Conservation (phyloP, 1,284 basidiomycete genomes). For the Sphagnurus paluster region DNA sequence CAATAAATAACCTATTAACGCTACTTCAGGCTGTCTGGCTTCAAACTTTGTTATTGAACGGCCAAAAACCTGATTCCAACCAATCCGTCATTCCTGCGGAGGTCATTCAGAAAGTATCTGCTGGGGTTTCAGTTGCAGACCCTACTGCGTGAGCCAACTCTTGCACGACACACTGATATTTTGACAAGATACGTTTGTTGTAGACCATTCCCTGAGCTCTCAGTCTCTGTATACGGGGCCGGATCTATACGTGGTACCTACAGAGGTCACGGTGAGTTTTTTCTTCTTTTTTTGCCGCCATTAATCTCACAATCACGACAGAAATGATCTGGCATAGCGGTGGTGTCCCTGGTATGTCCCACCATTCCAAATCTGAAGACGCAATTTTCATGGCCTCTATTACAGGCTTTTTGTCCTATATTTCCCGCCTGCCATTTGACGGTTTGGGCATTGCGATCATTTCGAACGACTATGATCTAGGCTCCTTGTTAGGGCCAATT, state of each 20-base stretch:
- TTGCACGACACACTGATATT: neutral
- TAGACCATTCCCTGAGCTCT: conserved; percentile 21
- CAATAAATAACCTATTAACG: too few species aligned
- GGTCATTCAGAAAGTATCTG: conserved; percentile 22
- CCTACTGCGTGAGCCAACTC: conserved; percentile 12
- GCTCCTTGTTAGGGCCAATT: conserved; percentile 14
- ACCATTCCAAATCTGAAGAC: neutral
- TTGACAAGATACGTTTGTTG: neutral
- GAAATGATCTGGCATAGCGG: conserved; percentile 23
- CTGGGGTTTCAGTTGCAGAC: conserved; percentile 18
- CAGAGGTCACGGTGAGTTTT: conserved; percentile 21
- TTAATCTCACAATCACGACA: conserved; percentile 1
- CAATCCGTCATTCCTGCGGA: conserved; percentile 20
- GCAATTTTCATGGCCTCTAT: neutral
- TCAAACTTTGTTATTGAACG: conserved; percentile 23
- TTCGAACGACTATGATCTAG: conserved; percentile 23
- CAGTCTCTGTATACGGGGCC: conserved; percentile 24
- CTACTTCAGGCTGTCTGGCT: conserved; percentile 29
- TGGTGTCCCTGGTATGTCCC: conserved; percentile 16
- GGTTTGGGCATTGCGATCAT: conserved; percentile 27
- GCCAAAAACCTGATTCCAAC: conserved; percentile 21
- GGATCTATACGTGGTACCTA: conserved; percentile 21
- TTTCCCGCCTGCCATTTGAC: conserved; percentile 24
- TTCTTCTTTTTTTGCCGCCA: too few species aligned
- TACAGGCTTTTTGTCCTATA: conserved; percentile 21